Conservation (phyloP, 2,329 filamentous ascomycete genomes). For the Pestalotiopsis fici region DNA sequence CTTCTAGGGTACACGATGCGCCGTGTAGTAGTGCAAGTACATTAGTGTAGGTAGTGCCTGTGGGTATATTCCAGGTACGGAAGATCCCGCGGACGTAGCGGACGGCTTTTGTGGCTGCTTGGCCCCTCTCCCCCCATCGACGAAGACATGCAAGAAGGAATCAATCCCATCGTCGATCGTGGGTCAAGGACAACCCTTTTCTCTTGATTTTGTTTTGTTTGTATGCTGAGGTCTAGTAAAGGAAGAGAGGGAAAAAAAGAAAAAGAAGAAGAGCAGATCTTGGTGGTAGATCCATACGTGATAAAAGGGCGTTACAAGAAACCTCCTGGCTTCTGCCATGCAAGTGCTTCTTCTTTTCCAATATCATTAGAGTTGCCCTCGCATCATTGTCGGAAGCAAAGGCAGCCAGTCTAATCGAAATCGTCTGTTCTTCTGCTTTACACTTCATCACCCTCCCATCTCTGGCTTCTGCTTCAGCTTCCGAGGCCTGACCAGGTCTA, state of each 20-base stretch:
- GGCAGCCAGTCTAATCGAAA: background rate
- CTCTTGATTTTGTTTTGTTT: background rate
- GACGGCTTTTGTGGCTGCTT: background rate
- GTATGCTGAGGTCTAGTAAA: background rate
- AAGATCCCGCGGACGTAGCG: background rate
- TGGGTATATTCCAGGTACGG: background rate
- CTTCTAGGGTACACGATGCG: background rate
- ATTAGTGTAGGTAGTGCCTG: background rate
- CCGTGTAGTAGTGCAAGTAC: background rate
- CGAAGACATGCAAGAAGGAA: background rate
- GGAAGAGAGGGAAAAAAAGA: background rate
- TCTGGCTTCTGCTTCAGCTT: slow-evolving; percentile 1
- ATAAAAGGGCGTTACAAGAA: background rate
- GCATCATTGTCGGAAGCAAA: background rate
- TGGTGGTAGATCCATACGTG: background rate
- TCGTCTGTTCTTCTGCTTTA: background rate
- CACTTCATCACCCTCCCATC: background rate
- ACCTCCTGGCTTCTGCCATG: background rate
- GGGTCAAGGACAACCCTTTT: background rate
- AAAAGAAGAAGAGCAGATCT: background rate
- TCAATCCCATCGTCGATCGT: background rate
- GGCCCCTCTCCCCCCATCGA: background rate
- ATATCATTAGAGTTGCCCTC: background rate
- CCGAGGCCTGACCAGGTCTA: slow-evolving; percentile 3
- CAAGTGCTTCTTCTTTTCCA: background rate